Base-by-base conservation (phyloP, 2,329 filamentous ascomycete genomes). In the Verticillium nonalfalfae region DNA sequence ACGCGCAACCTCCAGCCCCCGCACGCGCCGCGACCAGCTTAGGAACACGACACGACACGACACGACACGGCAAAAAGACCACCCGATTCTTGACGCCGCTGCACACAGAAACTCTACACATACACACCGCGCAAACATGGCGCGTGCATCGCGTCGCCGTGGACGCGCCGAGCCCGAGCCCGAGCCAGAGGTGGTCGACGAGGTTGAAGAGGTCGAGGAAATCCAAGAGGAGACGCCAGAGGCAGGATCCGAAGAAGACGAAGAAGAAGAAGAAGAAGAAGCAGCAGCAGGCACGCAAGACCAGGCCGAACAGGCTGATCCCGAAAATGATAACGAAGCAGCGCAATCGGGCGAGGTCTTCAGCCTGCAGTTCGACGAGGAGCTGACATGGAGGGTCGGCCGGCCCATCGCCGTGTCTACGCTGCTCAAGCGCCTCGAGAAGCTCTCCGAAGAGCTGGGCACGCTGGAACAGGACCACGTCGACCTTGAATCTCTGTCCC, bases 371-470 rank as follows among this genome's bases (percentile, higher is more conserved):
- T 98, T 98, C 81, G 86, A 93, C 70, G 88, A 97, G 72, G 82
- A 91, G 65, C 81, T 99, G 61, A 91, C 92, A 72, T 97, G 95
- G 91, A 90, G 90, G 72, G 91, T 93, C 54, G 95, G 94, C 62
- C 95, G 91, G 76, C 87, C 93, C 59, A 97, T 99, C 70, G 81
- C 90, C 40, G 91, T 93, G 57, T 87, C 85, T 66, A 92, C 93
- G 67, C 85, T 99, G 58, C 81, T 97, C 67, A 84, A 86, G 70
- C 88, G 95, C 57, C 85, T 99, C 59, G 90, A 94, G 74, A 80
- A 84, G 59, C 85, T 99, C 36, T 89, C 88, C 65, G 88, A 90
- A 69, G 94, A 99, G 81, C 83, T 99, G 66, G 83, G 86, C 65
- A 88, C 90, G 62, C 85, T 97, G 70, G 93, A 97, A 64, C 93